Conservation (phyloP, 306 rosid genomes). For the Pyrus bretschneideri region DNA sequence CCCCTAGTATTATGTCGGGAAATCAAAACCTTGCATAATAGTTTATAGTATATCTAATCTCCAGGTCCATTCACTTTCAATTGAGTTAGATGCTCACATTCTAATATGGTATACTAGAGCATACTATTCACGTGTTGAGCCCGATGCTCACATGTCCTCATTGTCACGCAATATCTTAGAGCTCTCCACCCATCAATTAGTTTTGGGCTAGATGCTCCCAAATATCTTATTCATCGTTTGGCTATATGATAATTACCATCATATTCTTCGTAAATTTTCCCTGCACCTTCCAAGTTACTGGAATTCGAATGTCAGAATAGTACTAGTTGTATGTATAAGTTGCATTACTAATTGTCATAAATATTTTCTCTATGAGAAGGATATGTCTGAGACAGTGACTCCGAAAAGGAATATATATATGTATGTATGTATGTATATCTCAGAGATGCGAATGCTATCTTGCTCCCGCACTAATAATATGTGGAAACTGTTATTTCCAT, state of each 20-base stretch:
- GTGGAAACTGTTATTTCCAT: neutral
- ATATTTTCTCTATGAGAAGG: neutral
- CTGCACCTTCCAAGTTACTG: neutral
- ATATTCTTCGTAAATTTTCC: neutral
- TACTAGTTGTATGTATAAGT: neutral
- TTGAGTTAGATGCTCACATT: neutral
- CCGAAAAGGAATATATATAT: conserved; percentile 2
- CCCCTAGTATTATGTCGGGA: neutral
- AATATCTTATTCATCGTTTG: neutral
- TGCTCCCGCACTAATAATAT: neutral
- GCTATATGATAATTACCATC: neutral
- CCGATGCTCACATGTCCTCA: neutral
- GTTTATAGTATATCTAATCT: neutral
- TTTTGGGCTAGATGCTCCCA: neutral
- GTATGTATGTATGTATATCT: neutral
- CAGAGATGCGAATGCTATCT: conserved; percentile 1
- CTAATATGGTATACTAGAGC: neutral
- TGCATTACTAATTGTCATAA: neutral
- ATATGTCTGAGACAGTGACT: neutral
- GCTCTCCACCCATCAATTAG: neutral
- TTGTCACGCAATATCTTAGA: neutral
- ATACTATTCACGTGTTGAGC: too few species aligned
- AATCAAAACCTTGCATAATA: neutral
- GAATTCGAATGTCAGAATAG: neutral
- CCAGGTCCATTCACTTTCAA: neutral